These are phyloP conservation scores for Sapria himalayana DNA, from an alignment of 345 rosid genomes.

Conservation along the genomic window DNA sequence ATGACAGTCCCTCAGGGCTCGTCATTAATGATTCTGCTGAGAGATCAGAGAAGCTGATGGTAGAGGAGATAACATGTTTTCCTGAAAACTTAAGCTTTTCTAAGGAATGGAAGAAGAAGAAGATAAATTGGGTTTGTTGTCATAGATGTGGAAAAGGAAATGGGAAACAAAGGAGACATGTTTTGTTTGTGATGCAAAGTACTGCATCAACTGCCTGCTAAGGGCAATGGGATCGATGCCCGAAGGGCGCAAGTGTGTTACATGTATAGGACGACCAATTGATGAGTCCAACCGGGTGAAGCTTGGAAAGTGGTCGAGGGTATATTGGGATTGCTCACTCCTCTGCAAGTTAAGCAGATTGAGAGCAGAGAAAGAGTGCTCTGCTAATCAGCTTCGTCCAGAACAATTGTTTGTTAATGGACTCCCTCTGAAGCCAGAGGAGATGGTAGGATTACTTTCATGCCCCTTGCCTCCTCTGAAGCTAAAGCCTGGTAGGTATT, in stretches of 20 bases:
- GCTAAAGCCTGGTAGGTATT: slow-evolving; percentile 33
- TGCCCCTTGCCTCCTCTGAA: slow-evolving; percentile 22
- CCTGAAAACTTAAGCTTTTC: slow-evolving; percentile 39
- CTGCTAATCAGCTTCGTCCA: slow-evolving; percentile 42
- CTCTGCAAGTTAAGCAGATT: slow-evolving; percentile 22
- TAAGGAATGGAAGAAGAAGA: slow-evolving; percentile 19
- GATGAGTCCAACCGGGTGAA: slow-evolving; percentile 24
- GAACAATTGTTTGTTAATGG: slow-evolving; percentile 41
- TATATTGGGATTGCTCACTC: no score
- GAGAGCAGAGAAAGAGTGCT: slow-evolving; percentile 45
- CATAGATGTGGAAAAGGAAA: slow-evolving; percentile 28
- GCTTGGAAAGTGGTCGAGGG: slow-evolving; percentile 31
- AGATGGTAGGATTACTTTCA: slow-evolving; percentile 25
- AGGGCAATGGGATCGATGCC: slow-evolving; percentile 71
- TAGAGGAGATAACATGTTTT: slow-evolving; percentile 26
- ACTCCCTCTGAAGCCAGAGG: slow-evolving; percentile 24
- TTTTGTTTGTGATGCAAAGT: slow-evolving; percentile 35
- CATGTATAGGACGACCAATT: slow-evolving; percentile 32
- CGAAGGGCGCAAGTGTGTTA: slow-evolving; percentile 49
- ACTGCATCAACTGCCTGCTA: slow-evolving; percentile 38
- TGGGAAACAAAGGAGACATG: slow-evolving; percentile 50
- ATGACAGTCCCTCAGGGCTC: slow-evolving; percentile 18
- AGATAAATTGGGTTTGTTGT: slow-evolving; percentile 21
- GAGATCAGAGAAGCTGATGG: slow-evolving; percentile 28
- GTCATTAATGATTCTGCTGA: slow-evolving; percentile 24